Conservation (phyloP, 768 basidiomycete species). For the Hypholoma fasciculare region DNA sequence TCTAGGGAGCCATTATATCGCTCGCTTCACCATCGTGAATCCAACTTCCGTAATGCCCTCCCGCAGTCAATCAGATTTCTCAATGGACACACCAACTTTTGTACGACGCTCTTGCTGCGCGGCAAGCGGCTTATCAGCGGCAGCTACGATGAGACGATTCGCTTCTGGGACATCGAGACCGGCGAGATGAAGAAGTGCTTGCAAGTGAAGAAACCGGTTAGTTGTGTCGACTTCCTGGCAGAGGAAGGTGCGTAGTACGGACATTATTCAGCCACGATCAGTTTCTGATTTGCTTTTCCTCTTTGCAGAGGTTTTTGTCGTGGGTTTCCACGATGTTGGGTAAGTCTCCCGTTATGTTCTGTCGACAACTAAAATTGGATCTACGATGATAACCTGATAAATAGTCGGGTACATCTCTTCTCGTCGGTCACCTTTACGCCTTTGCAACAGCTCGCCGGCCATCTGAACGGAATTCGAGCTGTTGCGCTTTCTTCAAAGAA, state of each 20-base stretch:
- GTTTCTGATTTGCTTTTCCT: background rate
- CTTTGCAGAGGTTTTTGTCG: slow-evolving; percentile 77
- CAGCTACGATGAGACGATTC: slow-evolving; percentile 89
- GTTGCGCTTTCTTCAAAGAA: slow-evolving; percentile 85
- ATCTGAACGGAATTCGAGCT: slow-evolving; percentile 87
- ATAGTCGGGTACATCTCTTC: slow-evolving; percentile 84
- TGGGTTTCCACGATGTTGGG: slow-evolving; percentile 93
- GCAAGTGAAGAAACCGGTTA: slow-evolving; percentile 86
- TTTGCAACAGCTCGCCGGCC: slow-evolving; percentile 80
- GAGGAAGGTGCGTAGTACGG: slow-evolving; percentile 61
- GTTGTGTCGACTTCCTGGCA: slow-evolving; percentile 83
- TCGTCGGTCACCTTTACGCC: slow-evolving; percentile 84
- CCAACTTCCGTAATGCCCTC: slow-evolving; percentile 74
- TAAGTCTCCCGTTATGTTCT: slow-evolving; percentile 30
- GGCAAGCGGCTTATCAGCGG: slow-evolving; percentile 86
- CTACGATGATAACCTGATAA: background rate
- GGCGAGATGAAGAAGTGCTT: slow-evolving; percentile 71
- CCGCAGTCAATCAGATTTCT: slow-evolving; percentile 80
- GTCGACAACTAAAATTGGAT: background rate
- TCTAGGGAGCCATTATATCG: slow-evolving; percentile 65
- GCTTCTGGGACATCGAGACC: slow-evolving; percentile 84
- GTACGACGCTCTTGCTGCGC: slow-evolving; percentile 66
- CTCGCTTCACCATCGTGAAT: slow-evolving; percentile 81
- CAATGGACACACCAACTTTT: slow-evolving; percentile 84
- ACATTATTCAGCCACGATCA: background rate